A percentile compares a stretch with the other conserved stretches of the same genome.
Conservation (phyloP, 2,329 filamentous ascomycete genomes). For the Neonectria magnoliae region DNA sequence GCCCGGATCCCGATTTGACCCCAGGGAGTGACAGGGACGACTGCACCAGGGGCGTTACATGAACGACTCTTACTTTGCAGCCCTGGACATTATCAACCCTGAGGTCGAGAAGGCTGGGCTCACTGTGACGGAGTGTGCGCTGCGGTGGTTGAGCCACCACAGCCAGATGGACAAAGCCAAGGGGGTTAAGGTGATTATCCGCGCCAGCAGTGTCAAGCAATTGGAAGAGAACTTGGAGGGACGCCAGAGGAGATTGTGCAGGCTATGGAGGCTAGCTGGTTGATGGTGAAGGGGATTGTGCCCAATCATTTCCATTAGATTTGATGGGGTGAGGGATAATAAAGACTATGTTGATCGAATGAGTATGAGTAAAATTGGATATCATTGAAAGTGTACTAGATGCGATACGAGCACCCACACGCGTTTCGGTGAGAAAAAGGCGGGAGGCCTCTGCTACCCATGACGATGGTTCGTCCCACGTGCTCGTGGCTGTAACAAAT, state of each 20-base stretch:
- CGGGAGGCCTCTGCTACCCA: too few relatives aligned
- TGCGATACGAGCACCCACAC: too few relatives aligned
- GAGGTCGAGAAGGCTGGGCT: constrained; percentile 70
- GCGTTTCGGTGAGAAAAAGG: too few relatives aligned
- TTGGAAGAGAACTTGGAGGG: constrained; percentile 58
- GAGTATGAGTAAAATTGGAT: too few relatives aligned
- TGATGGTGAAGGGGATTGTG: too few relatives aligned
- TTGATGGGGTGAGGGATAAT: too few relatives aligned
- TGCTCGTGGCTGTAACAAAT: too few relatives aligned
- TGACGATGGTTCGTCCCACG: too few relatives aligned
- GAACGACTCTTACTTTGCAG: constrained; percentile 65
- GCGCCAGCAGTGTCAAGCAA: constrained; percentile 59
- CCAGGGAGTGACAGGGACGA: constrained; percentile 18
- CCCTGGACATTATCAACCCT: constrained; percentile 70
- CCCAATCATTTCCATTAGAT: too few relatives aligned
- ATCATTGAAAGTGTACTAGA: too few relatives aligned
- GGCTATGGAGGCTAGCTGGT: too few relatives aligned
- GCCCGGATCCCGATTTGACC: constrained; percentile 35
- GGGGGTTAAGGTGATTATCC: constrained; percentile 61
- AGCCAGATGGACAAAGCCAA: constrained; percentile 58
- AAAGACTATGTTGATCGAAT: too few relatives aligned
- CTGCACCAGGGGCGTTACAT: constrained; percentile 60
- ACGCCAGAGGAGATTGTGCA: constrained; percentile 71
- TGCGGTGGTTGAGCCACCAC: constrained; percentile 76
- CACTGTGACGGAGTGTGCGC: constrained; percentile 72